phyloP scores from a whole-genome alignment of 2,329 filamentous ascomycete genomes.

The Graphilbum ipis-grandicollis region DNA sequence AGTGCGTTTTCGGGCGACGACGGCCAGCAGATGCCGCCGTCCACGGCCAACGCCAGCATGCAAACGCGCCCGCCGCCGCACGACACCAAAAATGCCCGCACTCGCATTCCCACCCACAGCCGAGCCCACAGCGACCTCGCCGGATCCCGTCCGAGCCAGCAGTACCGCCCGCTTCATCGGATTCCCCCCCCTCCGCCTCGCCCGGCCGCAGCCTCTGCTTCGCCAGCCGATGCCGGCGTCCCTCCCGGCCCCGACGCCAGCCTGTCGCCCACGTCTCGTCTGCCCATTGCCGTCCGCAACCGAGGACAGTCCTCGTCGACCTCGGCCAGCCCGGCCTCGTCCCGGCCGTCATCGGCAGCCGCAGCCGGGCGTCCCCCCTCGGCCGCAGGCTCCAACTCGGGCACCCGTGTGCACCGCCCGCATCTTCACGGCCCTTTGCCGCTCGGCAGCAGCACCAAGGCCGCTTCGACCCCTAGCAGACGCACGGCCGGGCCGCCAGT shows the following conservation, averaged over 20 bases:
- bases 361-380: slow-evolving; percentile 11
- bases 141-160: slow-evolving; percentile 5
- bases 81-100: too few relatives aligned
- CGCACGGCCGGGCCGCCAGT: neutral
- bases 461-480: neutral
- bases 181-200: neutral
- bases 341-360: slow-evolving; percentile 23
- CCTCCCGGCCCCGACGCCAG: too few relatives aligned
- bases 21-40: neutral
- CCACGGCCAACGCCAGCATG: neutral
- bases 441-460: neutral
- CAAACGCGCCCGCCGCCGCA: too few relatives aligned
- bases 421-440: neutral
- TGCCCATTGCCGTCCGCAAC: slow-evolving; percentile 21
- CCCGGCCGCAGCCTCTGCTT: too few relatives aligned
- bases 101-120: slow-evolving; percentile 15
- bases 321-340: slow-evolving; percentile 31
- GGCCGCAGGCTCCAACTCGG: neutral
- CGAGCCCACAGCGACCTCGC: slow-evolving; percentile 44
- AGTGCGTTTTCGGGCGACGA: slow-evolving; percentile 8
- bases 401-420: slow-evolving; percentile 13
- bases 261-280: slow-evolving; percentile 18
- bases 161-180: neutral
- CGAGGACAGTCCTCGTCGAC: slow-evolving; percentile 16
- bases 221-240: too few relatives aligned